A percentile compares a stretch with the other conserved stretches of the same genome.
These are phyloP conservation scores for Kwoniella mangroviensis DNA, from an alignment of 768 basidiomycete species.

Conservation along the genomic window DNA sequence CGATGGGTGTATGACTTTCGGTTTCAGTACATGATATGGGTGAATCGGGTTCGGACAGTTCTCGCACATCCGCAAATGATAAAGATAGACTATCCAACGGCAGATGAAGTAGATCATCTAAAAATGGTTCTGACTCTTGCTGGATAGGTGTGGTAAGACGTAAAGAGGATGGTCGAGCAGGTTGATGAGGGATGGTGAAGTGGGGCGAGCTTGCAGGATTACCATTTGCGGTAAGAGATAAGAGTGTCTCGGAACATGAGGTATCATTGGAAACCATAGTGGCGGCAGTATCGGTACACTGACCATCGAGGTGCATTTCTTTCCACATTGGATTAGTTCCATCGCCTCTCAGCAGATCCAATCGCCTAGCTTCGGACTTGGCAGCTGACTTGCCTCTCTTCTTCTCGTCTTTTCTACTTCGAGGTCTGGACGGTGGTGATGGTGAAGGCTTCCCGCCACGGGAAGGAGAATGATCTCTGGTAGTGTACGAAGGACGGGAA, in stretches of 20 bases:
- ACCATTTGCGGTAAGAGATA: too few species aligned
- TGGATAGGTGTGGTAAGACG: slow-evolving; percentile 34
- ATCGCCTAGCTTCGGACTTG: slow-evolving; percentile 42
- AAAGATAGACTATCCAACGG: slow-evolving; percentile 54
- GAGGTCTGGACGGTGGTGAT: neutral
- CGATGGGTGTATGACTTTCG: neutral
- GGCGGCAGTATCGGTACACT: neutral
- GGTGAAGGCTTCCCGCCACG: neutral
- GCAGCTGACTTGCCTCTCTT: slow-evolving; percentile 34
- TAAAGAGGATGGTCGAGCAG: slow-evolving; percentile 41
- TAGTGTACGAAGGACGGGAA: neutral
- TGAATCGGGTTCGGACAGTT: slow-evolving; percentile 18
- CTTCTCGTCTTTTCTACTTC: slow-evolving; percentile 22
- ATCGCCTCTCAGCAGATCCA: slow-evolving; percentile 52
- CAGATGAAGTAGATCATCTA: slow-evolving; percentile 42
- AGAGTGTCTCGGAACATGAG: too few species aligned
- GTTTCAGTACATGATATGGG: neutral
- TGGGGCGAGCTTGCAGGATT: neutral
- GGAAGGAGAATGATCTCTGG: neutral
- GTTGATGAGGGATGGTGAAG: slow-evolving; percentile 31
- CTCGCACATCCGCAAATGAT: slow-evolving; percentile 50
- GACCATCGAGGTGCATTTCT: slow-evolving; percentile 7
- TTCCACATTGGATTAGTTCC: slow-evolving; percentile 41
- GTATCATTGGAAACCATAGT: too few species aligned
- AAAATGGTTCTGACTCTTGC: slow-evolving; percentile 20